Percentiles rank a stretch among this genome's conserved stretches.
Conservation (phyloP, 371 early-diverging fungal genomes). For the Umbelopsis sp. region DNA sequence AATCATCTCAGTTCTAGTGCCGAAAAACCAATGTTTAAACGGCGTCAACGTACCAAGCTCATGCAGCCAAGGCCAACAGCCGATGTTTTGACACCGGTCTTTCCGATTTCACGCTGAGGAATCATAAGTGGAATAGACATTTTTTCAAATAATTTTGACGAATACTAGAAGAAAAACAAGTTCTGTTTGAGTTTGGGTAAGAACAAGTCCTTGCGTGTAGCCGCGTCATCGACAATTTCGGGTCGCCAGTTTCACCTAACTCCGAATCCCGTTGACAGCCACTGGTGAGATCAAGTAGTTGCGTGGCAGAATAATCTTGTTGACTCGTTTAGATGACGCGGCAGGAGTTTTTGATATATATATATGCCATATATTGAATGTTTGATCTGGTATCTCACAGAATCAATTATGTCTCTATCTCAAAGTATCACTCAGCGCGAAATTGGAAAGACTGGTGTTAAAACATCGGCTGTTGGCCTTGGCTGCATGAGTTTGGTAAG, state of each 20-base stretch:
- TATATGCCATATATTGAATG: no score
- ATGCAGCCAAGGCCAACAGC: conserved; percentile 26
- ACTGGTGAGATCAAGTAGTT: no score
- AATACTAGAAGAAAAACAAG: neutral
- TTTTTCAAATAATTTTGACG: neutral
- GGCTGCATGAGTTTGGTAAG: conserved; percentile 25
- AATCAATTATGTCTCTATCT: neutral
- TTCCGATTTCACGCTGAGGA: conserved; percentile 21
- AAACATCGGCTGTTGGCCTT: conserved; percentile 21
- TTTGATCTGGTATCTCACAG: no score
- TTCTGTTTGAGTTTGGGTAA: neutral
- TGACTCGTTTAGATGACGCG: no score
- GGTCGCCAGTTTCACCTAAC: no score
- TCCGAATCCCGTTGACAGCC: no score
- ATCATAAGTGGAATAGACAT: neutral
- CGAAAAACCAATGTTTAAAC: conserved; percentile 20
- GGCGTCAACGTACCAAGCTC: conserved; percentile 21
- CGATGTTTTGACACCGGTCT: conserved; percentile 21
- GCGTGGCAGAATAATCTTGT: no score
- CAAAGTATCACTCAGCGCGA: neutral
- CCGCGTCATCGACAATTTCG: no score
- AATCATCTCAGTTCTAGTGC: no score
- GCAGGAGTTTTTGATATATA: no score
- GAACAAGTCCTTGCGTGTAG: neutral
- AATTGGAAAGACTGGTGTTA: conserved; percentile 23